Base-by-base conservation (phyloP, 139 green algal species). In the Auxenochlorella protothecoides region DNA sequence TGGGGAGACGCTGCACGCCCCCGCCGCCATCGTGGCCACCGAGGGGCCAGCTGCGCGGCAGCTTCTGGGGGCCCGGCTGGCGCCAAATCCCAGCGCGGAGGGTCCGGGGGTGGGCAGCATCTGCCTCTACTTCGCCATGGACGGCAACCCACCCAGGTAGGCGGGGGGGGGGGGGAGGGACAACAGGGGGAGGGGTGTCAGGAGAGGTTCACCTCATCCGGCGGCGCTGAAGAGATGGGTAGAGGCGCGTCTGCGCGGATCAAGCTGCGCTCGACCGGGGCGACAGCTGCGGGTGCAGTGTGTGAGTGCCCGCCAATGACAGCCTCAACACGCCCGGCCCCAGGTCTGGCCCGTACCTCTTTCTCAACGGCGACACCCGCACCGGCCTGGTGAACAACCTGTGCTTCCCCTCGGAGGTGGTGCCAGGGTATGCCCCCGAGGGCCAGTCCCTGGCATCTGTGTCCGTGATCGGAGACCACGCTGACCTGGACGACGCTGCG, bases 321-420 rank as follows among this genome's bases (percentile, higher is more conserved):
- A 54, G 27, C 13, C 15, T 0, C 10, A 52, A 15, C 67, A 55
- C 4, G 5, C 55, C 4, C 9, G 11, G 27, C 56, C 55, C 57
- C 72, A 77, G 63, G 56, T 54, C 62, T 2, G 77, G 72, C 62
- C 84, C 86, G 74, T 85, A 96, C 12, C 83, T 99, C 68, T 97
- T 95, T 77, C 80, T 99, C 62, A 95, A 98, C 66, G 93, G 92
- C 15, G 83, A 90, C 16, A 81, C 79, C 10, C 81, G 82, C 16
- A 44, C 27, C 27, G 59, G 84, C 61, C 74, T 97, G 15, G 86
- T 98, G 15, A 98, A 98, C 86, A 98, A 98, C 79, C 87, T 84
- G 65, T 97, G 92, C 86, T 97, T 97, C 79, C 91, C 91, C 3
- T 92, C 86, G n/a, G 88, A 85, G 7, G 92, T 97, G 9, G 71